Base-by-base conservation (phyloP, 805 yeast genomes). In the Priceomyces castillae region DNA sequence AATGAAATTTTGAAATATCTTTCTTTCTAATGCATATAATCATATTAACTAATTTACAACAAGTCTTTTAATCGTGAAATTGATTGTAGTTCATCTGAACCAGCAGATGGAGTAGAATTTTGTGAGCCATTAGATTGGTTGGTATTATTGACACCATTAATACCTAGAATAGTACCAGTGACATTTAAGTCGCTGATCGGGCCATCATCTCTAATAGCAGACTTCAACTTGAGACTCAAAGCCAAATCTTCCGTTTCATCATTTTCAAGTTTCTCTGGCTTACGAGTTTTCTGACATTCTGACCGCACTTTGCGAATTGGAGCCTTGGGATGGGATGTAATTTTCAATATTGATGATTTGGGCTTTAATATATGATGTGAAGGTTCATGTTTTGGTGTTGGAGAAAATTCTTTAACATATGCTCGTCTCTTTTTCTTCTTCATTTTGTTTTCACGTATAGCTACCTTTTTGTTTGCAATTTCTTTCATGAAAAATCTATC, bases 341-440 rank as follows among this genome's bases (percentile, higher is more conserved):
- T 42, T 51, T 70, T 70, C 39, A 71, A 51, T n/a, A 71, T 71
- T n/a, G 72, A 66, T 30, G 62, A 54, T 48, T 67, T 66, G 1
- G 76, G 76, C 49, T 67, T 63, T 30, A 71, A 52, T 2, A 57
- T 62, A 39, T 66, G 69, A 50, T 71, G 76, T 22, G 69, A 65
- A 3, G 76, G 76, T 43, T 62, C 60, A 44, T 68, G 73, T 40
- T 69, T 69, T 1, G 70, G 73, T 0, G 65, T 61, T 1, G 73
- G 73, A 6, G 70, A 61, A 30, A 18, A 4, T 45, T 56, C 28
- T 43, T 44, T 17, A 40, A 31, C 22, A 17, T 33, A 28, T 30
- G 37, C 16, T 34, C 16, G 42, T 34, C 25, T 23, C 26, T 31
- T 33, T 41, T 41, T 25, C 40, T 30, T 25, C 41, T 22, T 30